Conservation (phyloP, 2,329 filamentous ascomycete species). For the Leptographium lundbergii region DNA sequence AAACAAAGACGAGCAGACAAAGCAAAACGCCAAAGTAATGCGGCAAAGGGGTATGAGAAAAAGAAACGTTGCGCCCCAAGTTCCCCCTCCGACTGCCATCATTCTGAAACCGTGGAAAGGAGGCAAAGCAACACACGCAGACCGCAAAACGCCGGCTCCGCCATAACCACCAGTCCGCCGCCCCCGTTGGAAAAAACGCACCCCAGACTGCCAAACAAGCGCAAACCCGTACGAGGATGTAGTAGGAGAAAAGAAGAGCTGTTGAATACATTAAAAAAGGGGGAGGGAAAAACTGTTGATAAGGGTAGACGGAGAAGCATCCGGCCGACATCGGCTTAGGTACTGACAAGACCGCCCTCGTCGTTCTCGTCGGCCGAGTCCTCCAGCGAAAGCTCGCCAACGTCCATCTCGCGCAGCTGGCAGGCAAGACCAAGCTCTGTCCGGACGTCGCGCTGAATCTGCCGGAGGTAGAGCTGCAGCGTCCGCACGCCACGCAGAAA, state of each 20-base stretch:
- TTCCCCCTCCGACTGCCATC: neutral
- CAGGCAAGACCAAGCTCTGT: constrained; percentile 32
- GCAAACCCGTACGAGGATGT: neutral
- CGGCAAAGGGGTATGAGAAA: constrained; percentile 4
- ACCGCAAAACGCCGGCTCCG: neutral
- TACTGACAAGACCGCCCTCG: constrained; percentile 21
- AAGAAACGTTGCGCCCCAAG: neutral
- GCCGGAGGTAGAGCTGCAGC: constrained; percentile 71
- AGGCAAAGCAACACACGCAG: neutral
- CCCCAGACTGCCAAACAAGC: neutral
- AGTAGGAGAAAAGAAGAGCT: neutral
- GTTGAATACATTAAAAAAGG: neutral
- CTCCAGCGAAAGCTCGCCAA: neutral
- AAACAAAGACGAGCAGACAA: neutral
- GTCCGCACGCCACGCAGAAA: constrained; percentile 77
- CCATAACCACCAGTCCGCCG: neutral
- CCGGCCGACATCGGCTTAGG: constrained; percentile 10
- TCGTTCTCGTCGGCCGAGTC: constrained; percentile 6
- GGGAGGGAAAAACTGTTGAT: neutral
- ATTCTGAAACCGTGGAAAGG: neutral
- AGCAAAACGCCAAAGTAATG: constrained; percentile 2
- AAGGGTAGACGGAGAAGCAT: neutral
- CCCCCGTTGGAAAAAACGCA: neutral
- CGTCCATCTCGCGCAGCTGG: constrained; percentile 6
- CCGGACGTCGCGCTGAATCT: constrained; percentile 69